These are phyloP conservation scores for Ceratopteris richardii DNA, from an alignment of 75 land plant species.

Conservation along the genomic window DNA sequence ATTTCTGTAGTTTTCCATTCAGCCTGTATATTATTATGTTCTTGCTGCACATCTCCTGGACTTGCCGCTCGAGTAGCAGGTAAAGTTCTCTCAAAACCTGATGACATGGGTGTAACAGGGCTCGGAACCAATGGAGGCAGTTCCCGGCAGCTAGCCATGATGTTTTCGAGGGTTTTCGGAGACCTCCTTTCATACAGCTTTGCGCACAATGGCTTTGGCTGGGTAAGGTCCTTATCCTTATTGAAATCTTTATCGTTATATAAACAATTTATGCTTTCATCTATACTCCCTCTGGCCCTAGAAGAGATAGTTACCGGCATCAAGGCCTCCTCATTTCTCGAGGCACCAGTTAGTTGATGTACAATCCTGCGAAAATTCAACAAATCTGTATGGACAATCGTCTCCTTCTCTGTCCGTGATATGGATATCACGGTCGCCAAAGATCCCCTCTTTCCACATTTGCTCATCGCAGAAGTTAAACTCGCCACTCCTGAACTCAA, in stretches of 20 bases:
- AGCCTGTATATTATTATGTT: too few species aligned
- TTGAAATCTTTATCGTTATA: too few species aligned
- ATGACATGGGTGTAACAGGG: neutral
- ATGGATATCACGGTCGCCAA: too few species aligned
- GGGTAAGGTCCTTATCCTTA: neutral
- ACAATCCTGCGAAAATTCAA: neutral
- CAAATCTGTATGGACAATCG: neutral
- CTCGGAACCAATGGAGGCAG: neutral
- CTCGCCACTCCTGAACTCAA: too few species aligned
- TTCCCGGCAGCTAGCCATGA: neutral
- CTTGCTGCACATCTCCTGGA: neutral
- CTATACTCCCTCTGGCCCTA: too few species aligned
- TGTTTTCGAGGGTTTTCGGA: neutral
- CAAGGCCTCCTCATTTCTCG: neutral
- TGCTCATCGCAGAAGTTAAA: too few species aligned
- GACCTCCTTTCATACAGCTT: slow-evolving; percentile 1
- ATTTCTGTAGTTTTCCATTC: too few species aligned
- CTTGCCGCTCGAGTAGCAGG: neutral
- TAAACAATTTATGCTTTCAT: neutral
- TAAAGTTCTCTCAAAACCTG: neutral
- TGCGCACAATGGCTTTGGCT: neutral
- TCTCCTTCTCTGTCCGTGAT: neutral
- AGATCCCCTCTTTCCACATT: too few species aligned
- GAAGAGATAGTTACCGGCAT: too few species aligned
- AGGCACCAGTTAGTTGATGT: neutral